Evolutionary conservation across 2,329 filamentous ascomycete genomes (phyloP).

Genomic region (Monascus ruber): DNA sequence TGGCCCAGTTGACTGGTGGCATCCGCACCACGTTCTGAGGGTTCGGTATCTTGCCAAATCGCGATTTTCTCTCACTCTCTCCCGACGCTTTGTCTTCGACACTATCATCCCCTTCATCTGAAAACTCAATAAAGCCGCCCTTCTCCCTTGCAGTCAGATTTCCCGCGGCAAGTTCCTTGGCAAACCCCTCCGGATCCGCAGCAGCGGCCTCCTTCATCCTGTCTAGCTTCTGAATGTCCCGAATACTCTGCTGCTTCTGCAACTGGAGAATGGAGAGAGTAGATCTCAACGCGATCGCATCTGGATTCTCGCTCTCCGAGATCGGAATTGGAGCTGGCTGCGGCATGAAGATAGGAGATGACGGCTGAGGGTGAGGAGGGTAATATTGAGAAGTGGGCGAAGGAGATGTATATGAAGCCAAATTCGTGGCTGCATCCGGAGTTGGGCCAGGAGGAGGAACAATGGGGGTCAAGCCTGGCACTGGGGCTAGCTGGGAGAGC

Average conservation of each 20-base stretch:
- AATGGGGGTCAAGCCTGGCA: slow-evolving; percentile 17
- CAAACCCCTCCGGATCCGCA: slow-evolving; percentile 59
- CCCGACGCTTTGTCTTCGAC: slow-evolving; percentile 20
- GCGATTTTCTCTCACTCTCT: slow-evolving; percentile 7
- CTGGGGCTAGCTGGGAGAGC: slow-evolving; percentile 24
- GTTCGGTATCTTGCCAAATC: slow-evolving; percentile 57
- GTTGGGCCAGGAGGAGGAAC: slow-evolving; percentile 13
- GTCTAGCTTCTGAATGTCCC: slow-evolving; percentile 62
- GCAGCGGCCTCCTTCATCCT: slow-evolving; percentile 60
- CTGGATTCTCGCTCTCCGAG: slow-evolving; percentile 53
- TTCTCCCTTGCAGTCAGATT: slow-evolving; percentile 38
- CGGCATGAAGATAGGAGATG: slow-evolving; percentile 18
- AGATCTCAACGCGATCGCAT: slow-evolving; percentile 75
- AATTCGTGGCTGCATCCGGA: background rate
- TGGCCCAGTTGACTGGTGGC: slow-evolving; percentile 87
- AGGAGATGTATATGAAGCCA: slow-evolving; percentile 16
- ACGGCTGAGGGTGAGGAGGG: slow-evolving; percentile 7
- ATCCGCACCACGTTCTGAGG: slow-evolving; percentile 75
- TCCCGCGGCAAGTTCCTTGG: slow-evolving; percentile 54
- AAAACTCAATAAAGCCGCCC: slow-evolving; percentile 23
- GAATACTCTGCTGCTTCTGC: slow-evolving; percentile 65
- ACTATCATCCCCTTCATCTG: slow-evolving; percentile 26
- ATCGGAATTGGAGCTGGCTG: slow-evolving; percentile 33
- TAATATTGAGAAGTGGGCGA: slow-evolving; percentile 1
- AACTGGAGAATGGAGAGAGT: slow-evolving; percentile 80